These are phyloP conservation scores for Corymbia maculata DNA, from an alignment of 345 rosid genomes.

Conservation along the genomic window DNA sequence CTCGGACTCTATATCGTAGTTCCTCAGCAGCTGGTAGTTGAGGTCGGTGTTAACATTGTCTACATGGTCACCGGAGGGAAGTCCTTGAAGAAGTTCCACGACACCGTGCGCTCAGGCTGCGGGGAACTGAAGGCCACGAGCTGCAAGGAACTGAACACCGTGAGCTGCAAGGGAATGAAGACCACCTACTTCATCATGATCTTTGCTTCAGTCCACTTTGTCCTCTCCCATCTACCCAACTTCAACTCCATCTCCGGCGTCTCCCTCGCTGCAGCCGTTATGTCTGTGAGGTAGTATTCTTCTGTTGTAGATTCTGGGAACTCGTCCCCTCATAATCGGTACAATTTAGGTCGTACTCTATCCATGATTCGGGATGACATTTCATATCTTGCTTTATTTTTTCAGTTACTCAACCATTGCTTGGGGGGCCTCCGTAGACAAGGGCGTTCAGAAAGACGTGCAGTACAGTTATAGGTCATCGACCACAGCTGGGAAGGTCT, in stretches of 20 bases:
- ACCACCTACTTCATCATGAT: constrained; percentile 62
- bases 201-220: constrained; percentile 65
- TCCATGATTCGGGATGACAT: background rate
- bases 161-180: constrained; percentile 5
- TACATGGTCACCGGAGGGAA: constrained; percentile 85
- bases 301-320: background rate
- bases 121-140: constrained; percentile 1
- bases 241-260: constrained; percentile 69
- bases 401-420: constrained; percentile 81
- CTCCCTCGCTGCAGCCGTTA: constrained; percentile 74
- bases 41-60: constrained; percentile 60
- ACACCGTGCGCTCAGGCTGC: constrained; percentile 18
- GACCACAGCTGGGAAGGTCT: constrained; percentile 33
- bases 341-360: background rate
- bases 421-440: constrained; percentile 50
- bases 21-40: constrained; percentile 62
- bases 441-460: constrained; percentile 40
- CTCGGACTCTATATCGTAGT: constrained; percentile 72
- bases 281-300: constrained; percentile 51
- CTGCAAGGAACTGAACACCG: constrained; percentile 11
- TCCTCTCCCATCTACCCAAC: constrained; percentile 76
- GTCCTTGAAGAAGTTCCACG: constrained; percentile 54
- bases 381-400: background rate
- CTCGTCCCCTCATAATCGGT: background rate
- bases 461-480: constrained; percentile 39